Evolutionary conservation across 2,329 filamentous ascomycete genomes (phyloP).

Genomic region (Clarireedia sp.): DNA sequence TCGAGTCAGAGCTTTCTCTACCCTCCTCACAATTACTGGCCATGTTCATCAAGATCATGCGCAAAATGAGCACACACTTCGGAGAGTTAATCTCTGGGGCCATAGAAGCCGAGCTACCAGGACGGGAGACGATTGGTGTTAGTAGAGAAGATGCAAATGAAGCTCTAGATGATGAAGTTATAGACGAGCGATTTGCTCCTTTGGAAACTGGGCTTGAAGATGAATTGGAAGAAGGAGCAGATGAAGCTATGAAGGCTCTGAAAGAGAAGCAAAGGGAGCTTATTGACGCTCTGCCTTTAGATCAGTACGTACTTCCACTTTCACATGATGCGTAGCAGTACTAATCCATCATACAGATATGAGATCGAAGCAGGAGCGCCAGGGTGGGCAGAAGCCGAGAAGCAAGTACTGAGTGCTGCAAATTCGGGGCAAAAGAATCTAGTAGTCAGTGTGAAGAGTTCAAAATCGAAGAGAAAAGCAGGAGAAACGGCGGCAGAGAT

Average conservation of each 20-base stretch:
- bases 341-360: slow-evolving; percentile 40
- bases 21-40: slow-evolving; percentile 74
- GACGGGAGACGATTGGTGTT: slow-evolving; percentile 47
- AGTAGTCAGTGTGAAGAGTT: slow-evolving; percentile 76
- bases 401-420: slow-evolving; percentile 55
- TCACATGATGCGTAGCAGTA: neutral
- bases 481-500: slow-evolving; percentile 49
- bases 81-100: slow-evolving; percentile 66
- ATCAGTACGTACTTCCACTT: slow-evolving; percentile 54
- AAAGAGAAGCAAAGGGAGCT: slow-evolving; percentile 76
- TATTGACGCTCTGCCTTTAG: slow-evolving; percentile 83
- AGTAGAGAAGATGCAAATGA: slow-evolving; percentile 51
- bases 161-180: slow-evolving; percentile 61
- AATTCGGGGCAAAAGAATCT: slow-evolving; percentile 49
- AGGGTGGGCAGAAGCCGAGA: slow-evolving; percentile 64
- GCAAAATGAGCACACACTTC: slow-evolving; percentile 79
- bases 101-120: slow-evolving; percentile 58
- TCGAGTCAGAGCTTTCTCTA: slow-evolving; percentile 72
- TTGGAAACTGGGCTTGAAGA: slow-evolving; percentile 66
- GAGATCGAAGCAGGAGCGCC: slow-evolving; percentile 56
- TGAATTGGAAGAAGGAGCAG: slow-evolving; percentile 75
- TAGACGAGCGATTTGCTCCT: slow-evolving; percentile 60
- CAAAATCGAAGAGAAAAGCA: slow-evolving; percentile 69
- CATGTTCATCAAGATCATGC: slow-evolving; percentile 94
- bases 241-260: slow-evolving; percentile 64